Evolutionary conservation across 2,329 filamentous ascomycete genomes (phyloP), one percentile per base, ranked within the genome.

Genomic region (Trichoderma sp.): DNA sequence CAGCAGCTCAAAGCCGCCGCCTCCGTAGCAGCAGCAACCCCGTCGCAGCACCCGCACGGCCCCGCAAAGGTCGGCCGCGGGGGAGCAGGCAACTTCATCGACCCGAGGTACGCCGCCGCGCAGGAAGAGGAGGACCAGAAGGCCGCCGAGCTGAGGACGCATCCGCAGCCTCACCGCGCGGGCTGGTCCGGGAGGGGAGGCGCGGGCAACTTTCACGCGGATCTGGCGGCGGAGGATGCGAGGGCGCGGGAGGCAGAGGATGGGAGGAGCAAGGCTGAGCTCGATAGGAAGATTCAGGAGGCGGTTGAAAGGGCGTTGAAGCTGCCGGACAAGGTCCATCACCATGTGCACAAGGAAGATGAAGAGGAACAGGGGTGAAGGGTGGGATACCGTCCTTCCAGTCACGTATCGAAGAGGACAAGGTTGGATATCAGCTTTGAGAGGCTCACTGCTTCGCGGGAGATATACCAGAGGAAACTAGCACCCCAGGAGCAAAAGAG

Each of bases 81-180:
- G 68, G 87, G 87, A 21, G 85, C 86, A 1, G 87, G 87, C 44
- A 89, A 89, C 77, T 86, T 82, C 71, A 73, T 81, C 60, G 78
- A 81, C 61, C 69, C 77, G 19, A 70, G 74, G 50, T 71, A 75
- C 24, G 70, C 73, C 44, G 70, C 75, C 21, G 21, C 21, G 5
- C 72, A 71, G 5, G 71, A 71, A 52, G 75, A 76, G 68, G 72
- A 75, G 64, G 72, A 74, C 61, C 73, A 75, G 60, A 75, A 75
- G 66, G 75, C 73, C 2, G 73, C 72, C 67, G 74, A 72, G 69
- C 69, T 72, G 30, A 72, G 70, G 67, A 71, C 69, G 64, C 63
- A 70, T 15, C 67, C 68, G 19, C 66, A 70, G n/a, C 68, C 68
- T 41, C 50, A 48, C 44, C 63, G 67, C 5, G 68, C 69, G 47